Percentiles rank a stretch among this genome's conserved stretches.
Conservation (phyloP, 805 yeast species). For the Metschnikowia peoriensis region DNA sequence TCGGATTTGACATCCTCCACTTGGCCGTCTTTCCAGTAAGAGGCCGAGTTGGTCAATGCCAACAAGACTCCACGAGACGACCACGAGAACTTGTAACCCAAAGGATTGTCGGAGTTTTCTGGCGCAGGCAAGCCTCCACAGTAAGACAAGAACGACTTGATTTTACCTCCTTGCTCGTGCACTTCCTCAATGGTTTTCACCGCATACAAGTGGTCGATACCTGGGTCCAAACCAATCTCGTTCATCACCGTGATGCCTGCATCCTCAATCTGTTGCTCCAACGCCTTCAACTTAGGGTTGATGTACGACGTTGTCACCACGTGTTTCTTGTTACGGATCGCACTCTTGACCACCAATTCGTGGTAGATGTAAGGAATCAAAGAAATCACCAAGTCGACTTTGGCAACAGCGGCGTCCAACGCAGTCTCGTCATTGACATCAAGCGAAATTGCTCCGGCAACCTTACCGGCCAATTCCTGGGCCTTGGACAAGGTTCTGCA, state of each 20-base stretch:
- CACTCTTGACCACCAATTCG: conserved; percentile 89
- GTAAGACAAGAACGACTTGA: conserved; percentile 90
- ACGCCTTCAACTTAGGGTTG: conserved; percentile 83
- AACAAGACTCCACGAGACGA: conserved; percentile 96
- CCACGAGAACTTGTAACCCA: conserved; percentile 99
- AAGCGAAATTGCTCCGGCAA: conserved; percentile 78
- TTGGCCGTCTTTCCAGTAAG: conserved; percentile 83
- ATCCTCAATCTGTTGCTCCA: conserved; percentile 82
- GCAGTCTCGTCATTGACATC: conserved; percentile 82
- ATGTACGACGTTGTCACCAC: conserved; percentile 95
- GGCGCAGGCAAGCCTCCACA: conserved; percentile 99
- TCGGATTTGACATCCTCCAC: conserved; percentile 77
- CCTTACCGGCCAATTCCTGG: conserved; percentile 75
- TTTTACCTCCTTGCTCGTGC: conserved; percentile 86
- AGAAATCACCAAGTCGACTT: conserved; percentile 85
- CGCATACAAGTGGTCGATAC: conserved; percentile 97
- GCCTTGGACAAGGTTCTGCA: conserved; percentile 92
- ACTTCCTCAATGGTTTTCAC: conserved; percentile 98
- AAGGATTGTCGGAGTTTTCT: conserved; percentile 94
- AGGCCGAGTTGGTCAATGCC: conserved; percentile 92
- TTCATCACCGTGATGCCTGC: conserved; percentile 98
- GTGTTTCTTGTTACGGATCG: conserved; percentile 83
- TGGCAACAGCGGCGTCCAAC: conserved; percentile 73
- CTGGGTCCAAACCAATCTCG: conserved; percentile 98
- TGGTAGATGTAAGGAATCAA: conserved; percentile 96